Base-by-base conservation (phyloP, 2,329 filamentous ascomycete species). In the Colletotrichum sp. region DNA sequence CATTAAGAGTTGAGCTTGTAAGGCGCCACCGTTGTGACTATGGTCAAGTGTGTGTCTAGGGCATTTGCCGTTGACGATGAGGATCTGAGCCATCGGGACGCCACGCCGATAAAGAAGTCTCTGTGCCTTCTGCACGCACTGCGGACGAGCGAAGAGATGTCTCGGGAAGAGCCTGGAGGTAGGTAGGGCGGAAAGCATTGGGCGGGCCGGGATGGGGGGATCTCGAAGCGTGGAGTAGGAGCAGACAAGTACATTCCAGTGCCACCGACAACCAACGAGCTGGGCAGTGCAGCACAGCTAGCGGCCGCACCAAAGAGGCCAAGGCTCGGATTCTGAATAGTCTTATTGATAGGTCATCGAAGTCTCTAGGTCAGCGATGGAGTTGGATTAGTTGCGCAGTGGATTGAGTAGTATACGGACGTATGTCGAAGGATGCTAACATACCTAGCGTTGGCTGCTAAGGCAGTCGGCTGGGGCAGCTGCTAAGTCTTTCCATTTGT, bases 1-100 rank as follows among this genome's bases (percentile, higher is more conserved):
- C n/a, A 21, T 65, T 73, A 24, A n/a, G 69, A 56, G 24, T 63
- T 34, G 56, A 48, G 30, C 36, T 48, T 73, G 38, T 21, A 56
- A 73, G 62, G 69, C 63, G 73, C 69, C 56, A 64, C 69, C 73
- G 73, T 75, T 75, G 62, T 56, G 69, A 68, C 62, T 34, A 71
- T 48, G 38, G 48, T 55, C n/a, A 52, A 55, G 36, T 36, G 70
- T 28, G 18, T 71, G 28, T 59, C 24, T 66, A 66, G 62, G 38
- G 30, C 52, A 26, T 48, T 9, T 61, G 73, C 62, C 69, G 73
- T 75, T 73, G 69, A 58, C 55, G 69, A 75, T 68, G 56, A 68
- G 63, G 73, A 59, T 64, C 56, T 72, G 69, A 67, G 36, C 55
- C 56, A 56, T 63, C 62, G 24, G 32, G 32, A 73, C 69, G 73